These are phyloP conservation scores for Yarrowia hollandica DNA, from an alignment of 805 yeast species.

Conservation along the genomic window DNA sequence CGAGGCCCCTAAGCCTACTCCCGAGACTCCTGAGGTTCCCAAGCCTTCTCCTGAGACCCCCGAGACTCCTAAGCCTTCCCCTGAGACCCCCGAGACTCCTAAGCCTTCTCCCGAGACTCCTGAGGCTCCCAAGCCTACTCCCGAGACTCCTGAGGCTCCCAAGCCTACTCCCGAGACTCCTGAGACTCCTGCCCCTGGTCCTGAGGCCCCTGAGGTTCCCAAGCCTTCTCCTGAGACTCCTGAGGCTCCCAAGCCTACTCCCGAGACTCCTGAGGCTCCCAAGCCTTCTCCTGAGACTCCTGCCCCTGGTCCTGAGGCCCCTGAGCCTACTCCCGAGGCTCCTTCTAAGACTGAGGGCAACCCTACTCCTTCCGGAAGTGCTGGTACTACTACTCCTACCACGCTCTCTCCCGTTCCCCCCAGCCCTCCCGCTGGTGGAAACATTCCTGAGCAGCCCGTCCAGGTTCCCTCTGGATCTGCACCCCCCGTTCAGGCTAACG, in stretches of 20 bases:
- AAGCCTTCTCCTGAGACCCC: background rate
- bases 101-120: background rate
- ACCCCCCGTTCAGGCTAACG: conserved; percentile 23
- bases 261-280: background rate
- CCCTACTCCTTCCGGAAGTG: conserved; percentile 3
- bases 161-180: background rate
- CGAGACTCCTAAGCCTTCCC: background rate
- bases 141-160: background rate
- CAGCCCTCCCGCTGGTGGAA: background rate
- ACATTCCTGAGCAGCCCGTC: conserved; percentile 12
- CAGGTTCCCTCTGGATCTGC: conserved; percentile 5
- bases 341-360: background rate
- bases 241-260: background rate
- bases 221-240: too few species aligned
- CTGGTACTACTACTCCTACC: background rate
- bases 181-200: background rate
- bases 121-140: background rate
- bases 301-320: background rate
- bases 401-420: conserved; percentile 10
- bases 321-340: background rate
- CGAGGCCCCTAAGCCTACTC: background rate
- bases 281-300: background rate
- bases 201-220: too few species aligned
- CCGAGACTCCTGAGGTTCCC: too few species aligned
- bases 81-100: conserved; percentile 9